Conservation (phyloP, 345 rosid genomes). For the Firmiana major region DNA sequence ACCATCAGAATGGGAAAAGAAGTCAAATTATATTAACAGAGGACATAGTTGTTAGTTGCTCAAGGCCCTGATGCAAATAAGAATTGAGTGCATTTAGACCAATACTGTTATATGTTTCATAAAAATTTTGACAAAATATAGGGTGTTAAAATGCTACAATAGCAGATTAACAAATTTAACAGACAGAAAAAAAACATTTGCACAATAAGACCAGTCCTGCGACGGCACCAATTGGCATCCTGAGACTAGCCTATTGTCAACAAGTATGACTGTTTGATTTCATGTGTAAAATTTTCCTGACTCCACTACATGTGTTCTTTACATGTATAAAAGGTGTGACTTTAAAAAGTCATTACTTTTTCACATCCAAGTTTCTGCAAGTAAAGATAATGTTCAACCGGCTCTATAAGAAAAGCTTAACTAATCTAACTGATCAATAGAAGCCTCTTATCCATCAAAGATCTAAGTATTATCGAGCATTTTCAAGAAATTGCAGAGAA, state of each 20-base stretch:
- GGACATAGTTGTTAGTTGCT: neutral
- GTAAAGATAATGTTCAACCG: neutral
- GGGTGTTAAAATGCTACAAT: neutral
- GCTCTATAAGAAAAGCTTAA: neutral
- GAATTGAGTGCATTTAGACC: neutral
- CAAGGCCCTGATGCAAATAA: neutral
- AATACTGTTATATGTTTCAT: neutral
- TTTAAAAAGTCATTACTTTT: neutral
- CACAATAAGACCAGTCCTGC: neutral
- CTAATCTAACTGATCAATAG: neutral
- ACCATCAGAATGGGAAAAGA: neutral
- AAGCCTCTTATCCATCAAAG: neutral
- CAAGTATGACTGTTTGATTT: neutral
- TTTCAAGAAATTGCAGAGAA: neutral
- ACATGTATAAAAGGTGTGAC: neutral
- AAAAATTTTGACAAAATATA: neutral
- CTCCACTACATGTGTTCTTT: neutral
- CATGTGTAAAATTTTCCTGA: neutral
- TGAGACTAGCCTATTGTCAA: neutral
- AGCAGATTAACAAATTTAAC: neutral
- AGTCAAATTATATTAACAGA: neutral
- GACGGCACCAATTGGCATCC: neutral
- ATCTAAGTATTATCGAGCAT: neutral
- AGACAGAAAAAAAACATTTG: neutral
- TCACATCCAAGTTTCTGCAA: conserved; percentile 1